Evolutionary conservation across 352 stramenopile genomes (phyloP).

Genomic region (Phytophthora sansomeana): DNA sequence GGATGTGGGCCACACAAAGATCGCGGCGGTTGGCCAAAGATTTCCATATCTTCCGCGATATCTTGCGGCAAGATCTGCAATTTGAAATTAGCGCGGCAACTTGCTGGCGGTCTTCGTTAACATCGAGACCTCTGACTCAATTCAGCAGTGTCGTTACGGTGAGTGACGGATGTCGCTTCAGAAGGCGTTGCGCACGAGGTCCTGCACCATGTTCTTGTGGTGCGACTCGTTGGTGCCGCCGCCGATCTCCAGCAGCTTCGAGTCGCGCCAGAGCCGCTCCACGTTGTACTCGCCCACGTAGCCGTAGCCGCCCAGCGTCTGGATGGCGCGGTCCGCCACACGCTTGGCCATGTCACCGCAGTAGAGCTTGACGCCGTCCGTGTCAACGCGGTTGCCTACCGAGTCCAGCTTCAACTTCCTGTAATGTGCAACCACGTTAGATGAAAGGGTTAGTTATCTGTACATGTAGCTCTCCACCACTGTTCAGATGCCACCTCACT

Average conservation of each 20-base stretch:
- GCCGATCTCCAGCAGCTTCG: slow-evolving; percentile 99
- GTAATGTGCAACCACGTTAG: slow-evolving; percentile 2
- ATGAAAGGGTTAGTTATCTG: slow-evolving; percentile 4
- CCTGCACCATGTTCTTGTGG: slow-evolving; percentile 98
- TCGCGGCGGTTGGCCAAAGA: slow-evolving; percentile 21
- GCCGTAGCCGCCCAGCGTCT: slow-evolving; percentile 97
- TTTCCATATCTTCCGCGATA: slow-evolving; percentile 24
- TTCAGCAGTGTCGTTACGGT: too few species aligned
- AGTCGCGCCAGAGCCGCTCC: slow-evolving; percentile 98
- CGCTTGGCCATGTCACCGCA: slow-evolving; percentile 98
- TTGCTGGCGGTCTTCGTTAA: background rate
- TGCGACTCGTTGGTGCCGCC: slow-evolving; percentile 99
- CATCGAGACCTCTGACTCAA: too few species aligned
- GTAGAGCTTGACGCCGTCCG: slow-evolving; percentile 99
- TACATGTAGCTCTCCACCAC: slow-evolving; percentile 7
- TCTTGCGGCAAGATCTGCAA: slow-evolving; percentile 21
- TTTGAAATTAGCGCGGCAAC: background rate
- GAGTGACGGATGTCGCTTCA: background rate
- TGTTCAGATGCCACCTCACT: background rate
- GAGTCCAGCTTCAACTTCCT: slow-evolving; percentile 95
- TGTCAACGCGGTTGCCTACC: slow-evolving; percentile 97
- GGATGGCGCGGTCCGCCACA: slow-evolving; percentile 97
- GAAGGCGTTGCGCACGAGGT: slow-evolving; percentile 58
- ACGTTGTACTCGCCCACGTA: slow-evolving; percentile 99
- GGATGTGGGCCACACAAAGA: slow-evolving; percentile 24